Evolutionary conservation across 129 eudicot genomes (phyloP).

Genomic region (Artemisia argyi): DNA sequence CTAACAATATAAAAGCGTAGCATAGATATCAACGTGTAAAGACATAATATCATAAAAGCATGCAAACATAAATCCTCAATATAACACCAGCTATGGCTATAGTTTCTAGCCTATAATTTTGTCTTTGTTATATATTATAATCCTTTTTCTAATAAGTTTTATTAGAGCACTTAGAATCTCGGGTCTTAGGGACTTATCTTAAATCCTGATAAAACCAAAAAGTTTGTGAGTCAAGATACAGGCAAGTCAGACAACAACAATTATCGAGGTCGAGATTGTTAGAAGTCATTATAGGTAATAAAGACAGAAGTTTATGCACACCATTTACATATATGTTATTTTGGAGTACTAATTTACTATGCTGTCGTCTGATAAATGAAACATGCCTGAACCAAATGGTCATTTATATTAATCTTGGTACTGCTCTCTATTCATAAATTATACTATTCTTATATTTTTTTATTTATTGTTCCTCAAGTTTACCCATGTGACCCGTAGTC

Average conservation of each 20-base stretch:
- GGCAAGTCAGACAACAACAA: slow-evolving; percentile 39
- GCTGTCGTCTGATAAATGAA: not conserved
- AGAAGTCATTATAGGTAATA: slow-evolving; percentile 79
- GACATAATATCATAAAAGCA: too few species aligned
- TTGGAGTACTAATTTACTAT: not conserved
- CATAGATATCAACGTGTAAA: too few species aligned
- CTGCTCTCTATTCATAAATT: too few species aligned
- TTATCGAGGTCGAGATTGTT: slow-evolving; percentile 42
- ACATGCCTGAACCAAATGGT: not conserved
- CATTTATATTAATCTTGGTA: too few species aligned
- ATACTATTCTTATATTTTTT: too few species aligned
- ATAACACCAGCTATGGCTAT: too few species aligned
- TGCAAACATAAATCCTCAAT: too few species aligned
- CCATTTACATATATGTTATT: not conserved
- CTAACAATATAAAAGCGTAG: too few species aligned
- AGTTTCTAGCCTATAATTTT: too few species aligned
- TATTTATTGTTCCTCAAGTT: too few species aligned
- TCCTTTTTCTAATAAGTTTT: slow-evolving; percentile 32
- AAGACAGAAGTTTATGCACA: not conserved
- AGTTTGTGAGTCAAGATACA: not conserved
- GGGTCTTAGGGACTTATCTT: not conserved
- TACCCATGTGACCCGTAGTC: too few species aligned
- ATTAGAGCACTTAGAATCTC: slow-evolving; percentile 64
- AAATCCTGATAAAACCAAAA: not conserved
- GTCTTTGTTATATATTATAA: too few species aligned